Percentiles rank a stretch among this genome's conserved stretches.
These are phyloP conservation scores for Xeromyces bisporus DNA, from an alignment of 495 filamentous ascomycete species.

Conservation along the genomic window DNA sequence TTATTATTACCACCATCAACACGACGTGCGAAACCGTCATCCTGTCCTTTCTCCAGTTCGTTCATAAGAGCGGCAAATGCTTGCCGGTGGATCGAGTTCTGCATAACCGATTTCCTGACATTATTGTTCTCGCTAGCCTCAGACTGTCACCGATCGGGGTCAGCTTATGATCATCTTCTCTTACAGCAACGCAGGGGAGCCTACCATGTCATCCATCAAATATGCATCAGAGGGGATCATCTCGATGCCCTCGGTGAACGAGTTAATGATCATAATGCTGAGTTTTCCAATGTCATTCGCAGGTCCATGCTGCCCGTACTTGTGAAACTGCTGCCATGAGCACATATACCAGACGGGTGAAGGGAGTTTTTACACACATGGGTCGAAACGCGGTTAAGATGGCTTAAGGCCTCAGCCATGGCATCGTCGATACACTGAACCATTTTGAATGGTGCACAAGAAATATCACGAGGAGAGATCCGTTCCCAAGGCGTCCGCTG, in stretches of 20 bases:
- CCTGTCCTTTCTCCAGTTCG: constrained; percentile 6
- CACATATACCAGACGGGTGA: neutral
- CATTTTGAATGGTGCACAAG: constrained; percentile 3
- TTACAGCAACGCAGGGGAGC: no score
- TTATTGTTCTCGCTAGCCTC: neutral
- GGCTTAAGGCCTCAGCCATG: constrained; percentile 11
- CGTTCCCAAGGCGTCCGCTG: no score
- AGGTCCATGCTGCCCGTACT: constrained; percentile 6
- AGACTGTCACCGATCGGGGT: neutral
- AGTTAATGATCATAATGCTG: constrained; percentile 10
- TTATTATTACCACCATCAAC: constrained; percentile 1
- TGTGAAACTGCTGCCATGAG: constrained; percentile 11
- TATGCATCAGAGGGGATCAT: constrained; percentile 5
- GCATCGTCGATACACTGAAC: constrained; percentile 5
- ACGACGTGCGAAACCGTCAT: neutral
- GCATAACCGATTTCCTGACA: neutral
- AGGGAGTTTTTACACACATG: constrained; percentile 4
- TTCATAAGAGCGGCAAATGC: constrained; percentile 5
- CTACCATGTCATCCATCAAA: constrained; percentile 7
- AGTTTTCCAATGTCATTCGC: constrained; percentile 17
- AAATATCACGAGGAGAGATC: neutral
- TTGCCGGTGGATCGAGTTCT: constrained; percentile 4
- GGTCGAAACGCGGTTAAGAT: constrained; percentile 8
- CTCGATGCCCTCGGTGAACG: constrained; percentile 6
- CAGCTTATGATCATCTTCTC: no score